These are phyloP conservation scores for Chlamydomonas asymmetrica DNA, from an alignment of 139 green algal genomes.

Conservation along the genomic window DNA sequence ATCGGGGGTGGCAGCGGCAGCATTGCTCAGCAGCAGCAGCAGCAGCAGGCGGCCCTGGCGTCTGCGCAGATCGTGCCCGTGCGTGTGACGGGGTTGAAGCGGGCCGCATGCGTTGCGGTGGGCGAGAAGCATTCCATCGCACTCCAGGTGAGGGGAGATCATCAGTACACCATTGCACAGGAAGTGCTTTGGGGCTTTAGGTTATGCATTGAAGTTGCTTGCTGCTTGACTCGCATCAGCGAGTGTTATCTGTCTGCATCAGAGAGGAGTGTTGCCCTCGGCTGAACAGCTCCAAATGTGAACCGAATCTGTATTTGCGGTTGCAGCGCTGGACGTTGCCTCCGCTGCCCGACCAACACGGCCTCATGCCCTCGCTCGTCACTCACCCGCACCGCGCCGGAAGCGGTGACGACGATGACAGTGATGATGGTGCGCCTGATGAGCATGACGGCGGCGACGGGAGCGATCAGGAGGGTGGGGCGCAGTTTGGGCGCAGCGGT, in stretches of 20 bases:
- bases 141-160: too few species aligned
- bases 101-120: conserved; percentile 62
- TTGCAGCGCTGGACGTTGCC: conserved; percentile 57
- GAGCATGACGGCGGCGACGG: not conserved
- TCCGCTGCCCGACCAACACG: conserved; percentile 39
- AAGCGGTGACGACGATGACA: not conserved
- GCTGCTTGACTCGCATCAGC: too few species aligned
- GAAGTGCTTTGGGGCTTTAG: too few species aligned
- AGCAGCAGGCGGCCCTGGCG: too few species aligned
- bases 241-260: too few species aligned
- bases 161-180: too few species aligned
- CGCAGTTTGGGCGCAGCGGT: not conserved
- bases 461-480: not conserved
- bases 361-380: conserved; percentile 7
- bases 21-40: too few species aligned
- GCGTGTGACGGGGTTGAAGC: conserved; percentile 67
- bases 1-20: too few species aligned
- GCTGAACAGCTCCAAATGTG: too few species aligned
- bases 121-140: conserved; percentile 92
- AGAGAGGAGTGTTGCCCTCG: too few species aligned
- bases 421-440: conserved; percentile 13
- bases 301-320: too few species aligned
- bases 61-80: not conserved
- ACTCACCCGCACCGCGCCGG: not conserved
- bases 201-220: too few species aligned